These are phyloP conservation scores for Naumovozyma baii DNA, from an alignment of 805 yeast species.

Conservation along the genomic window DNA sequence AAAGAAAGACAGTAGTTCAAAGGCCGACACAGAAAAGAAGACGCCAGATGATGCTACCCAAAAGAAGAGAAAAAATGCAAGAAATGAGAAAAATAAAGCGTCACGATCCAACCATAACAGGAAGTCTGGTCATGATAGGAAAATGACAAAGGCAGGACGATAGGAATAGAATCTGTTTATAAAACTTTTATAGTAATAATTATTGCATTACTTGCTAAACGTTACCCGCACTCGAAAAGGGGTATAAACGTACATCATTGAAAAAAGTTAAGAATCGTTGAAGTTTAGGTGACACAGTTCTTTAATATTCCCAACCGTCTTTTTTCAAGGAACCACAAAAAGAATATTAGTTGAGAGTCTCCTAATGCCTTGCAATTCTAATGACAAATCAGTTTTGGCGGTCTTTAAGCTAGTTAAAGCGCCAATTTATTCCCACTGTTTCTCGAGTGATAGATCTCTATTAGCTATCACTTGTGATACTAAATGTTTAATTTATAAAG, in stretches of 20 bases:
- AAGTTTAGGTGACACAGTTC: too few relatives aligned
- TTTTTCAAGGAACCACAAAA: too few relatives aligned
- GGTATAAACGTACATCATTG: too few relatives aligned
- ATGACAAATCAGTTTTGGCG: conserved; percentile 21
- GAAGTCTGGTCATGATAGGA: conserved; percentile 49
- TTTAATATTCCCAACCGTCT: too few relatives aligned
- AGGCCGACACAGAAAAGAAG: conserved; percentile 26
- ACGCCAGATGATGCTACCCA: background rate
- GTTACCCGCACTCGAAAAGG: too few relatives aligned
- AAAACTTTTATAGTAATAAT: too few relatives aligned
- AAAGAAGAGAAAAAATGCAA: background rate
- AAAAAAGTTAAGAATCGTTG: too few relatives aligned
- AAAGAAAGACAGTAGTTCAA: conserved; percentile 25
- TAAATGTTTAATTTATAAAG: conserved; percentile 62
- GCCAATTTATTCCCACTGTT: conserved; percentile 88
- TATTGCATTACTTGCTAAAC: too few relatives aligned
- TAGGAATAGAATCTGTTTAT: too few relatives aligned
- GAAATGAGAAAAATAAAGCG: conserved; percentile 45
- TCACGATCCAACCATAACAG: conserved; percentile 56
- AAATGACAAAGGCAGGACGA: too few relatives aligned
- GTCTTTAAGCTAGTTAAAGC: conserved; percentile 63
- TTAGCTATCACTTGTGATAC: conserved; percentile 79
- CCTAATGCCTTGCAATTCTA: conserved; percentile 17
- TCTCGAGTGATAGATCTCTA: conserved; percentile 52
- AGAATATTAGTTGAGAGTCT: conserved; percentile 27